Conservation (phyloP, 345 rosid genomes). For the Moricandia moricandioides region DNA sequence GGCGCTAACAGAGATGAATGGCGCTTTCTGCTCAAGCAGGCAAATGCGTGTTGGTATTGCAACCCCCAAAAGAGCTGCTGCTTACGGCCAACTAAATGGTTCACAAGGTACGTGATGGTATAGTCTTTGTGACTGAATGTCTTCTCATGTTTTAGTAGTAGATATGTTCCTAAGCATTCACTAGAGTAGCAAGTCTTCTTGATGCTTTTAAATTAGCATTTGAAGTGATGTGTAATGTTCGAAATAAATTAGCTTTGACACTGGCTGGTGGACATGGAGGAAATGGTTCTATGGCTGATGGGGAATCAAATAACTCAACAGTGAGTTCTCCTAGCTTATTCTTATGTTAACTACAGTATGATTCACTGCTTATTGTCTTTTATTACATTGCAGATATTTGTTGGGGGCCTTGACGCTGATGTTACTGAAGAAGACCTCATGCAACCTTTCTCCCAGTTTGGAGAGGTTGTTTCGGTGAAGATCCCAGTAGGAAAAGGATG, state of each 20-base stretch:
- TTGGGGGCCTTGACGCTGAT: slow-evolving; percentile 82
- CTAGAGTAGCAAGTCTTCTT: background rate
- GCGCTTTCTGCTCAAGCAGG: slow-evolving; percentile 71
- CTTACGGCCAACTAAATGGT: slow-evolving; percentile 60
- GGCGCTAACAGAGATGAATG: slow-evolving; percentile 83
- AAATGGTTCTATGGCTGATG: slow-evolving; percentile 54
- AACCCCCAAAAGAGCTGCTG: slow-evolving; percentile 74
- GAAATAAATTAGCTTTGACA: slow-evolving; percentile 64
- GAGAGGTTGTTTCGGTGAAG: slow-evolving; percentile 80
- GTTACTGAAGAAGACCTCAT: slow-evolving; percentile 75
- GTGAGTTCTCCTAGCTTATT: slow-evolving; percentile 48
- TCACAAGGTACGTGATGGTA: slow-evolving; percentile 59
- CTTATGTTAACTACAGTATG: background rate
- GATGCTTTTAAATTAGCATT: background rate
- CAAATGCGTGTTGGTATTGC: slow-evolving; percentile 83
- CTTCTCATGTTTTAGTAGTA: background rate
- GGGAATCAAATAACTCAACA: slow-evolving; percentile 67
- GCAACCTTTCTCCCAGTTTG: slow-evolving; percentile 72
- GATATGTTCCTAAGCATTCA: no score
- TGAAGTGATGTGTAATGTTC: slow-evolving; percentile 27
- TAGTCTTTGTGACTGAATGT: background rate
- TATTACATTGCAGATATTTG: slow-evolving; percentile 57
- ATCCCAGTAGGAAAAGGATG: slow-evolving; percentile 85
- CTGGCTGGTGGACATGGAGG: slow-evolving; percentile 71
- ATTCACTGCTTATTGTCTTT: slow-evolving; percentile 6